phyloP scores from a whole-genome alignment of 306 rosid species.

The Cicer judaicum region DNA sequence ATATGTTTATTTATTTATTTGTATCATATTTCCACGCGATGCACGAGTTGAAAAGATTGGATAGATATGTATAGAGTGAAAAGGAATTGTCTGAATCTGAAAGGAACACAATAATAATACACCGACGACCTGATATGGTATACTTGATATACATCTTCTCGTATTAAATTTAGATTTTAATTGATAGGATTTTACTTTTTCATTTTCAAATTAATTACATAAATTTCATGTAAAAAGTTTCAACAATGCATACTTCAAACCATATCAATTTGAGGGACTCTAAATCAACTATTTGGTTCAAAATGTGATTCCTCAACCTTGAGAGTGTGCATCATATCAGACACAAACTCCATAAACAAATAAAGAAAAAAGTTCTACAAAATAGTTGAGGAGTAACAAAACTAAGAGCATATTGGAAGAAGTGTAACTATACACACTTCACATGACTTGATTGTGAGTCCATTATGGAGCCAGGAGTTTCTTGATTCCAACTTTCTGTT shows the following conservation, averaged over 20 bases:
- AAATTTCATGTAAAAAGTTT: neutral
- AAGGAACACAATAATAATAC: too few relatives aligned
- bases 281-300: neutral
- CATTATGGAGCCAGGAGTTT: conserved; percentile 38
- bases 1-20: neutral
- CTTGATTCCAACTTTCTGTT: conserved; percentile 44
- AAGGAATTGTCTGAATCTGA: neutral
- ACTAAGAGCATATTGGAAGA: too few relatives aligned
- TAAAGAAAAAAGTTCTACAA: neutral
- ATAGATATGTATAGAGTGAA: neutral
- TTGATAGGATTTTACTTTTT: too few relatives aligned
- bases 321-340: neutral
- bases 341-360: conserved; percentile 18
- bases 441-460: neutral
- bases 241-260: neutral
- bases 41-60: conserved; percentile 25
- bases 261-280: neutral
- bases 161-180: too few relatives aligned
- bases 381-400: neutral
- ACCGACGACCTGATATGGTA: neutral
- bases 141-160: too few relatives aligned
- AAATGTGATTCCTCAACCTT: neutral
- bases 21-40: conserved; percentile 30
- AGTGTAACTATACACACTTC: neutral
- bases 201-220: too few relatives aligned